Percentiles rank a stretch among this genome's conserved stretches.
These are phyloP conservation scores for Entomophthora muscae DNA, from an alignment of 371 early-diverging fungal genomes.

Conservation along the genomic window DNA sequence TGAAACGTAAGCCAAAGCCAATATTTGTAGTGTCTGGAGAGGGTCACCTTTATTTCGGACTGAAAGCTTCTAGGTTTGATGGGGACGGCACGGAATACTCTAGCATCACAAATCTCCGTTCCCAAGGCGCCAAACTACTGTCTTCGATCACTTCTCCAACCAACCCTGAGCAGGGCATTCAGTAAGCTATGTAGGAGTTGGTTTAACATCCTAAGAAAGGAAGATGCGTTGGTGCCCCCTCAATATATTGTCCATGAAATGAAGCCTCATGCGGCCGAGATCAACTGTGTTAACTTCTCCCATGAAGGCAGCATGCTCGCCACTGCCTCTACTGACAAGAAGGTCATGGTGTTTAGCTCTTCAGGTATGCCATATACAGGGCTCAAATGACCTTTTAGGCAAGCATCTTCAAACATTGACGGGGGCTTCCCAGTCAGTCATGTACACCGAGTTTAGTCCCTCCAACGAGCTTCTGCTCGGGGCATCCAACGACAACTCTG, in stretches of 20 bases:
- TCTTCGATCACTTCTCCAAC: background rate
- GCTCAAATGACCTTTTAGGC: constrained; percentile 16
- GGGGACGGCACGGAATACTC: background rate
- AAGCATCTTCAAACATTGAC: constrained; percentile 34
- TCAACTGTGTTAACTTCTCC: constrained; percentile 62
- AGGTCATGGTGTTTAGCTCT: constrained; percentile 62
- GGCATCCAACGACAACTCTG: constrained; percentile 78
- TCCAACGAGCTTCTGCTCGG: constrained; percentile 64
- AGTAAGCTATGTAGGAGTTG: background rate
- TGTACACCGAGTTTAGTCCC: constrained; percentile 61
- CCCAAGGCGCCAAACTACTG: background rate
- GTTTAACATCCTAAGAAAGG: background rate
- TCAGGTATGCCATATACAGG: too few species aligned
- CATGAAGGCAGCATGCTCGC: constrained; percentile 60
- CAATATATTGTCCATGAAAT: background rate
- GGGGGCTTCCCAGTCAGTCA: constrained; percentile 72
- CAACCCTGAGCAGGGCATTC: background rate
- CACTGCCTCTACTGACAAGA: constrained; percentile 75
- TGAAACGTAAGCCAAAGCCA: constrained; percentile 31
- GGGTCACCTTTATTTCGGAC: background rate
- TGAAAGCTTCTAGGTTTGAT: background rate
- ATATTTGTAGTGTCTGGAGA: background rate
- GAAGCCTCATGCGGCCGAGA: constrained; percentile 54
- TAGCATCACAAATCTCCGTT: background rate
- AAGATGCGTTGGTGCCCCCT: background rate